Conservation (phyloP, 108 stramenopile species). For the Schizochytrium sp. region DNA sequence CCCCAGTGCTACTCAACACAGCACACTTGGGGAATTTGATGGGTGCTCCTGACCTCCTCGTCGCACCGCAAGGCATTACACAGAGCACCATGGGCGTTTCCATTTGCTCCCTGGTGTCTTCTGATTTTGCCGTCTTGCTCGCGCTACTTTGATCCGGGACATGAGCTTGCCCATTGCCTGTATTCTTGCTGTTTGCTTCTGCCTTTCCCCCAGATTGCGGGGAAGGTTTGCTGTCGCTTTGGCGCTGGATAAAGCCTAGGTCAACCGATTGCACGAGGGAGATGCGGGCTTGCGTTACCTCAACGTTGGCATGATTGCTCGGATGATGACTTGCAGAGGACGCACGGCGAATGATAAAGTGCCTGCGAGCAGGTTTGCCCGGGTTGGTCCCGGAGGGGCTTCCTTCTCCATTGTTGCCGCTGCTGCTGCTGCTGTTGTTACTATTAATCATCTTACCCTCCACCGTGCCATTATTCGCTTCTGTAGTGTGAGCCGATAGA, state of each 20-base stretch:
- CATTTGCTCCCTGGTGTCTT: neutral
- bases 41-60: neutral
- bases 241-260: neutral
- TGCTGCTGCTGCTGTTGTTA: too few species aligned
- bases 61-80: neutral
- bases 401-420: neutral
- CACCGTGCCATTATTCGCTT: too few species aligned
- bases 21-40: neutral
- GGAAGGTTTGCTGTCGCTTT: too few species aligned
- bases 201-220: too few species aligned
- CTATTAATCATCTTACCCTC: too few species aligned
- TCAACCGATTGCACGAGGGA: neutral
- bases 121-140: neutral
- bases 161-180: too few species aligned
- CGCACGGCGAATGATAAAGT: neutral
- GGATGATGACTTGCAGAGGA: neutral
- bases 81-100: neutral
- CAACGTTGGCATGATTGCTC: neutral
- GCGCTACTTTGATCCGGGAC: neutral
- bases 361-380: neutral
- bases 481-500: too few species aligned
- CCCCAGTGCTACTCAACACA: neutral
- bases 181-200: too few species aligned
- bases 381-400: neutral
- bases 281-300: neutral